Percentiles rank a stretch among this genome's conserved stretches.
Conservation (phyloP, 108 stramenopile species). For the Craspedostauros australis region DNA sequence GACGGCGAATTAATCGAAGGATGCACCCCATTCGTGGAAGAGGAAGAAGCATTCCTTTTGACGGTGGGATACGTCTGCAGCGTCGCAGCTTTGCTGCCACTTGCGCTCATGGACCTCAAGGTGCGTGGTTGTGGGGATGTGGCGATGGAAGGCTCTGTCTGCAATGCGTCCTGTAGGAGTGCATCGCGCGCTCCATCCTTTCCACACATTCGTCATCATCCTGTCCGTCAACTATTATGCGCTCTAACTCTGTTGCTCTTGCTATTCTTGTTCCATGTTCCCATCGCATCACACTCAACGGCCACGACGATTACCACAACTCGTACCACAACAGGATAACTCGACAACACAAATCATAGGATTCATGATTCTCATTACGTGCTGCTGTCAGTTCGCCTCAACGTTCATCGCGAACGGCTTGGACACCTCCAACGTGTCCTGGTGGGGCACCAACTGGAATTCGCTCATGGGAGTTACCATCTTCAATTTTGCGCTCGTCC, state of each 20-base stretch:
- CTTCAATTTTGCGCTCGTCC: slow-evolving; percentile 65
- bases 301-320: too few relatives aligned
- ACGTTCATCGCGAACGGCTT: slow-evolving; percentile 24
- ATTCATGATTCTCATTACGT: slow-evolving; percentile 36
- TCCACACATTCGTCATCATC: too few relatives aligned
- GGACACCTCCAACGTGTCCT: slow-evolving; percentile 22
- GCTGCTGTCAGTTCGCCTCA: slow-evolving; percentile 25
- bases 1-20: slow-evolving; percentile 25
- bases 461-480: slow-evolving; percentile 58
- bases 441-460: slow-evolving; percentile 42
- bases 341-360: slow-evolving; percentile 41
- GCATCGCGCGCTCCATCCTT: too few relatives aligned
- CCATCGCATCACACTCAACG: too few relatives aligned
- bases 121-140: slow-evolving; percentile 4
- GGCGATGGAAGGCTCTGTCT: not conserved
- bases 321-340: slow-evolving; percentile 40
- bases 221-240: too few relatives aligned
- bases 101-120: slow-evolving; percentile 54
- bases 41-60: slow-evolving; percentile 17
- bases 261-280: too few relatives aligned
- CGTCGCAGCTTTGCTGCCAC: slow-evolving; percentile 37
- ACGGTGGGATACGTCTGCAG: slow-evolving; percentile 45
- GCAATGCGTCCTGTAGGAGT: not conserved
- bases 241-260: too few relatives aligned
- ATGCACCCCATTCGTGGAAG: slow-evolving; percentile 43